Percentiles rank a stretch among this genome's conserved stretches.
These are phyloP conservation scores for Lecanicillium sp. DNA, from an alignment of 2,329 filamentous ascomycete species.

Conservation along the genomic window DNA sequence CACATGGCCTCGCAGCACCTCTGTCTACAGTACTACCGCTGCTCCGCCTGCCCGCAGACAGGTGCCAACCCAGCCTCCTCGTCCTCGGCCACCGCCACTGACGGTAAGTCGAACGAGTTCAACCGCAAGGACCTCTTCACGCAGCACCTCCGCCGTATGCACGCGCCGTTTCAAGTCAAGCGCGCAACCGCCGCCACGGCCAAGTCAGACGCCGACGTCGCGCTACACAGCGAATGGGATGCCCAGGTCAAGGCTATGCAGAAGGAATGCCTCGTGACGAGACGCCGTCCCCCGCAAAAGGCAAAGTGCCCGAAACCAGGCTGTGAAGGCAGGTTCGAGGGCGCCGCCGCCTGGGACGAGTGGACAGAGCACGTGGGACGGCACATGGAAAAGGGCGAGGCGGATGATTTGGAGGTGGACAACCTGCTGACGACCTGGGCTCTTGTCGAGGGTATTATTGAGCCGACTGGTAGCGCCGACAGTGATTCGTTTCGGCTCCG, in stretches of 20 bases:
- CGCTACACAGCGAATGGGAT: constrained; percentile 54
- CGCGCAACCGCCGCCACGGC: constrained; percentile 48
- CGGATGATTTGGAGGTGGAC: constrained; percentile 49
- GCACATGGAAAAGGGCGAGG: constrained; percentile 74
- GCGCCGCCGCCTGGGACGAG: constrained; percentile 72
- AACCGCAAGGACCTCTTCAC: constrained; percentile 96
- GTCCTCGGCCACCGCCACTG: constrained; percentile 37
- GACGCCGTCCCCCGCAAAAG: constrained; percentile 61
- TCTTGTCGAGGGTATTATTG: constrained; percentile 55
- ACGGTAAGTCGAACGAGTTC: constrained; percentile 62
- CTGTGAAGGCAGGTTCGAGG: constrained; percentile 65
- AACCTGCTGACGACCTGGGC: constrained; percentile 53
- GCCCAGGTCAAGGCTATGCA: constrained; percentile 63
- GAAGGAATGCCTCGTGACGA: constrained; percentile 61
- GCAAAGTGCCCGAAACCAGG: constrained; percentile 66
- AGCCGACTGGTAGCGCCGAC: constrained; percentile 40
- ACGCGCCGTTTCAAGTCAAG: constrained; percentile 62
- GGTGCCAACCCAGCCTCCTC: too few species aligned
- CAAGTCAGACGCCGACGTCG: constrained; percentile 21
- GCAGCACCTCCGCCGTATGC: constrained; percentile 91
- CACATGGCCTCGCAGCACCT: constrained; percentile 90
- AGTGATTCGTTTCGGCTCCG: too few species aligned
- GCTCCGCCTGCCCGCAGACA: constrained; percentile 51
- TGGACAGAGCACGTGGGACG: constrained; percentile 88
- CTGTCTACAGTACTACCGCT: constrained; percentile 57